A percentile compares a stretch with the other conserved stretches of the same genome.
Evolutionary conservation across 495 filamentous ascomycete species (phyloP).

Genomic region (Schizothecium vesticola): DNA sequence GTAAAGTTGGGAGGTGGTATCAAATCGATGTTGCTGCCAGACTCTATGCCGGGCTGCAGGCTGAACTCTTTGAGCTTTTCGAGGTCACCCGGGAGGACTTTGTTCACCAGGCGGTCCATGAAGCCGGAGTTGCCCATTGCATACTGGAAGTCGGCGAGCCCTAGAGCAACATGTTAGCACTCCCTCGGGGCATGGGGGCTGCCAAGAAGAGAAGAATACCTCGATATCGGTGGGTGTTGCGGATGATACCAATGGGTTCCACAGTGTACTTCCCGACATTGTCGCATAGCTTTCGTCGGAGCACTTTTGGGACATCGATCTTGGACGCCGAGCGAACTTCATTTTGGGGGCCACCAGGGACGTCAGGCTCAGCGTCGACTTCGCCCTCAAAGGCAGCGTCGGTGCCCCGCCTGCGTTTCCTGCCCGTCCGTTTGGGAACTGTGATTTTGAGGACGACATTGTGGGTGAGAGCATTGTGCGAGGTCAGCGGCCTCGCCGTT

Average conservation of each 20-base stretch:
- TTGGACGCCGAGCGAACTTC: constrained; percentile 35
- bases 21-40: constrained; percentile 56
- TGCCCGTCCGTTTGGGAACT: constrained; percentile 77
- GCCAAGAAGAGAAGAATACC: constrained; percentile 34
- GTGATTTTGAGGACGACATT: constrained; percentile 84
- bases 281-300: constrained; percentile 65
- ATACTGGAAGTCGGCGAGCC: constrained; percentile 68
- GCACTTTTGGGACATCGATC: constrained; percentile 36
- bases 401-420: constrained; percentile 73
- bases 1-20: constrained; percentile 76
- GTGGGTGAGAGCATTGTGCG: constrained; percentile 62
- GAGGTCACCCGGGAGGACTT: constrained; percentile 59
- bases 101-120: constrained; percentile 57
- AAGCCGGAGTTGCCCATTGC: constrained; percentile 57
- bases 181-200: not conserved
- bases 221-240: constrained; percentile 81
- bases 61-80: constrained; percentile 69
- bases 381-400: constrained; percentile 55
- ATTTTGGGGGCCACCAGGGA: constrained; percentile 12
- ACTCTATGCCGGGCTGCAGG: constrained; percentile 58
- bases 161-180: constrained; percentile 14
- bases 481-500: constrained; percentile 66
- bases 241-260: constrained; percentile 66
- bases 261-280: constrained; percentile 64
- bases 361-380: constrained; percentile 8